These are phyloP conservation scores for Pleurotus cornucopiae DNA, from an alignment of 768 basidiomycete genomes.

Conservation along the genomic window DNA sequence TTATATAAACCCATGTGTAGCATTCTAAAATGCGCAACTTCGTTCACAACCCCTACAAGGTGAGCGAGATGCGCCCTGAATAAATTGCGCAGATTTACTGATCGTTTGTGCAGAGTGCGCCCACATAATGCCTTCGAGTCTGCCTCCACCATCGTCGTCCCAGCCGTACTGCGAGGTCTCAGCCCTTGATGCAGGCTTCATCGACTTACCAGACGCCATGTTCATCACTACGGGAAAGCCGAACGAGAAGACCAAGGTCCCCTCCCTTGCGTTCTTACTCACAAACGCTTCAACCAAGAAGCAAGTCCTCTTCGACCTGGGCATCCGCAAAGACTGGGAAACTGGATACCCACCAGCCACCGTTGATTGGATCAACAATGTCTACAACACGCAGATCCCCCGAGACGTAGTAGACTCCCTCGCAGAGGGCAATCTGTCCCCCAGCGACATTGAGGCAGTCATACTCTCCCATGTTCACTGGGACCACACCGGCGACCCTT, in stretches of 20 bases:
- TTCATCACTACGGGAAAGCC: slow-evolving; percentile 31
- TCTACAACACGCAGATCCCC: slow-evolving; percentile 19
- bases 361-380: slow-evolving; percentile 21
- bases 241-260: slow-evolving; percentile 24
- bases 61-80: not conserved
- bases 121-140: slow-evolving; percentile 3
- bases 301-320: slow-evolving; percentile 52
- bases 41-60: not conserved
- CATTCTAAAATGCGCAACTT: not conserved
- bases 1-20: not conserved
- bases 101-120: not conserved
- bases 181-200: slow-evolving; percentile 47
- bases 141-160: slow-evolving; percentile 34
- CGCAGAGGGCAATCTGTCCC: slow-evolving; percentile 38
- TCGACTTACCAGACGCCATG: slow-evolving; percentile 32
- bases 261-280: slow-evolving; percentile 50
- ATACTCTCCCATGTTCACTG: slow-evolving; percentile 52
- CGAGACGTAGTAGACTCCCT: slow-evolving; percentile 47
- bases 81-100: not conserved
- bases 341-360: slow-evolving; percentile 30
- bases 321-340: slow-evolving; percentile 45
- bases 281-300: slow-evolving; percentile 35
- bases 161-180: slow-evolving; percentile 54
- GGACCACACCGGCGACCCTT: slow-evolving; percentile 47
- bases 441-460: slow-evolving; percentile 38